These are phyloP conservation scores for Cyclotella choctawhatcheeana DNA, from an alignment of 108 stramenopile genomes.

Conservation along the genomic window DNA sequence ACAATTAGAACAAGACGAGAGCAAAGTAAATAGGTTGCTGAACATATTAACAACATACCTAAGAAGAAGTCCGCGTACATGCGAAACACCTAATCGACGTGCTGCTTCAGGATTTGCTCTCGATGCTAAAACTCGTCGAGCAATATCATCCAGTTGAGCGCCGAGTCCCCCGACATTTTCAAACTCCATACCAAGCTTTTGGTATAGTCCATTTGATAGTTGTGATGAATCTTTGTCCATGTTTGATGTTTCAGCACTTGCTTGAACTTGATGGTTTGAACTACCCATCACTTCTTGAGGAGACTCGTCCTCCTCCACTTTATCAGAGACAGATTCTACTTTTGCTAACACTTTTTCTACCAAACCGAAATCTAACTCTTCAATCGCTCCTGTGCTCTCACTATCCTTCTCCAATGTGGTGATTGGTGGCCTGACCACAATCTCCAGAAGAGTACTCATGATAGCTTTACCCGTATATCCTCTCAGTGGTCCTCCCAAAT, in stretches of 20 bases:
- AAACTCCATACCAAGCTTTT: slow-evolving; percentile 74
- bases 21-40: no score
- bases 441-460: slow-evolving; percentile 69
- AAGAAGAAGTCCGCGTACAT: slow-evolving; percentile 85
- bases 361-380: slow-evolving; percentile 45
- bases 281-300: neutral
- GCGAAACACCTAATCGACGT: slow-evolving; percentile 79
- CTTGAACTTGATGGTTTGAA: neutral
- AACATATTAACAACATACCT: neutral
- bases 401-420: slow-evolving; percentile 50
- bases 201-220: slow-evolving; percentile 45
- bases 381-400: slow-evolving; percentile 37
- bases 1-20: neutral
- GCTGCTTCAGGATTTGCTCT: slow-evolving; percentile 92
- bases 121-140: slow-evolving; percentile 78
- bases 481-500: slow-evolving; percentile 75
- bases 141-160: slow-evolving; percentile 80
- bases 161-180: slow-evolving; percentile 85
- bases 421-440: slow-evolving; percentile 77
- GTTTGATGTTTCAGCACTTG: slow-evolving; percentile 8
- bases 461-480: slow-evolving; percentile 67
- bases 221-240: neutral
- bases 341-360: slow-evolving; percentile 37
- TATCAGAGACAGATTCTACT: slow-evolving; percentile 20
- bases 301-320: neutral